Base-by-base conservation (phyloP, 441 rosid genomes). In the Adansonia grandidieri region DNA sequence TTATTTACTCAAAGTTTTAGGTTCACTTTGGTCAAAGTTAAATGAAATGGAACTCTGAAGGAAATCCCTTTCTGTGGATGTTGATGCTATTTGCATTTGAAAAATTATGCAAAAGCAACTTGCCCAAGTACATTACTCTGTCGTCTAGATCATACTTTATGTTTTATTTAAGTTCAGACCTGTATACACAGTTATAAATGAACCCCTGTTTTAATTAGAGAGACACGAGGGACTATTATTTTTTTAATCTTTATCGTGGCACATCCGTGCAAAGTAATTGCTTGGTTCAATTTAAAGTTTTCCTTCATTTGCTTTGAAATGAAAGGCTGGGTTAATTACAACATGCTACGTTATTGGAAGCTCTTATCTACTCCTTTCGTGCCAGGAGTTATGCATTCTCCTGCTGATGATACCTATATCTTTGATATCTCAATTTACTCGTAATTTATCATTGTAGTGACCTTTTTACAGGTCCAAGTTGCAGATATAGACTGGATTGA, bases 401-500 rank as follows among this genome's bases (percentile, higher is more conserved):
- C 73, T 9, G 19, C 19, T 64, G 51, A 9, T 73, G 77, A 57
- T 53, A 24, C 77, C 79, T 71, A 50, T 66, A 32, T 44, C 62
- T 75, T 76, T 64, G 71, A 62, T 83, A 57, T 64, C 78, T 60
- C 37, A 42, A 28, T 57, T n/a, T 66, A 4, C 42, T 56, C 56
- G n/a, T 74, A 50, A 67, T 75, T 70, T 80, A 77, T 82, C 67
- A 76, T 68, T 65, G 71, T 71, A 73, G 15, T 45, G 32, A 78
- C 40, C 64, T 71, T 79, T 80, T 76, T 77, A 84, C 94, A 96
- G 99, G 94, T 91, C 80, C 93, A 87, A 86, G 98, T 96, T 78
- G 96, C 95, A 65, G 98, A 94, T 83, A 79, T 96, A 54, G 98
- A 93, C 84, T 96, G 99, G 99, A 90, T 96, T 82, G 94, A 91